Evolutionary conservation across 2,329 filamentous ascomycete species (phyloP).

Genomic region (Fusarium floridanum): DNA sequence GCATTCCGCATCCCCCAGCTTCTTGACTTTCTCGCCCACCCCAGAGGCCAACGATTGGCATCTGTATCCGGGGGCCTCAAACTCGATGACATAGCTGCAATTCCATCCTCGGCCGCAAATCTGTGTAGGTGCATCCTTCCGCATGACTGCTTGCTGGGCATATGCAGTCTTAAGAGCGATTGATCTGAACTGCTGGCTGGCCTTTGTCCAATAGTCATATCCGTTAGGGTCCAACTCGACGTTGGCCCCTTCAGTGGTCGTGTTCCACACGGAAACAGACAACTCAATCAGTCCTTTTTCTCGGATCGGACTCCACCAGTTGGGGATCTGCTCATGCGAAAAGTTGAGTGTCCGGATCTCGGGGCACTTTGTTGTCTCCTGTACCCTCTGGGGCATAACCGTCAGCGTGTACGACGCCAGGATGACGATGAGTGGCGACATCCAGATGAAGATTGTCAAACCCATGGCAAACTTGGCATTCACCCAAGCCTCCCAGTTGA

Average conservation of each 20-base stretch:
- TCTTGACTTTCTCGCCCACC: constrained; percentile 19
- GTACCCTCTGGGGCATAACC: constrained; percentile 19
- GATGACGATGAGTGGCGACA: constrained; percentile 44
- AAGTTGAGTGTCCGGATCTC: constrained; percentile 46
- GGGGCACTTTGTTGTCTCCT: constrained; percentile 32
- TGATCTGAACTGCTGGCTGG: constrained; percentile 35
- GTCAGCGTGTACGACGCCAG: constrained; percentile 44
- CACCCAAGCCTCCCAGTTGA: constrained; percentile 43
- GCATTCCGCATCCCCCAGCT: constrained; percentile 31
- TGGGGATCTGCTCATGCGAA: constrained; percentile 30
- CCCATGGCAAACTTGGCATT: constrained; percentile 45
- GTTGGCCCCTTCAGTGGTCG: constrained; percentile 4
- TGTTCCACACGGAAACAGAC: constrained; percentile 40
- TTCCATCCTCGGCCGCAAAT: constrained; percentile 45
- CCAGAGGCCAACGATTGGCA: constrained; percentile 35
- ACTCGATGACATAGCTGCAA: constrained; percentile 39
- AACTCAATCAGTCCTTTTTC: constrained; percentile 28
- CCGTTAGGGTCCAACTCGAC: constrained; percentile 23
- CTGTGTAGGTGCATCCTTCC: constrained; percentile 23
- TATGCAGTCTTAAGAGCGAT: constrained; percentile 40
- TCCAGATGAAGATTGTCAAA: constrained; percentile 45
- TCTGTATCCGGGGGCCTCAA: constrained; percentile 41
- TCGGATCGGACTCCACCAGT: constrained; percentile 29
- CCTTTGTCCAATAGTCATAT: constrained; percentile 41
- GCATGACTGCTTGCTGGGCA: constrained; percentile 34